Percentiles rank a stretch among this genome's conserved stretches.
These are phyloP conservation scores for Monosporozyma solicola DNA, from an alignment of 805 yeast species.

Conservation along the genomic window DNA sequence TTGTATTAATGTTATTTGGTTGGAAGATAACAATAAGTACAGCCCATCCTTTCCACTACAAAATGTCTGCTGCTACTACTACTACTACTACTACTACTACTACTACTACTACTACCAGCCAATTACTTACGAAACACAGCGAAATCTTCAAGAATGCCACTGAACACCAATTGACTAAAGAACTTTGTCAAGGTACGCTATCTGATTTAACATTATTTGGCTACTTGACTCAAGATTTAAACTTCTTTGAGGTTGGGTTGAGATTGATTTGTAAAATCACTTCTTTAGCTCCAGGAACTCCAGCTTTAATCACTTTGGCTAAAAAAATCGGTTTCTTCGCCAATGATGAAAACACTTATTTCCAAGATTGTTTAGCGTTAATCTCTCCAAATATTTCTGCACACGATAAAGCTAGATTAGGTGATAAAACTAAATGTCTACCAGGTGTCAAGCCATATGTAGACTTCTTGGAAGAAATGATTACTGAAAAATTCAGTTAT, in stretches of 20 bases:
- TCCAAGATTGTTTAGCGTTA: conserved; percentile 29
- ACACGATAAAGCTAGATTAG: conserved; percentile 12
- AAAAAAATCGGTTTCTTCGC: conserved; percentile 45
- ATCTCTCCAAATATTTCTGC: conserved; percentile 10
- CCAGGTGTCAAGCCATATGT: conserved; percentile 34
- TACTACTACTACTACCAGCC: conserved; percentile 9
- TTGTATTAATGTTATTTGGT: no score
- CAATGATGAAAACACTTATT: conserved; percentile 42
- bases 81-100: no score
- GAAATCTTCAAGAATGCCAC: conserved; percentile 27
- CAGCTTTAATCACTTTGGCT: conserved; percentile 34
- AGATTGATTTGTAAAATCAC: conserved; percentile 38
- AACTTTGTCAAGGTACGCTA: conserved; percentile 39
- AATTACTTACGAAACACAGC: conserved; percentile 18
- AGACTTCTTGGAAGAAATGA: conserved; percentile 28
- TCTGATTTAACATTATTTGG: conserved; percentile 35
- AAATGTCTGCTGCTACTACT: not conserved
- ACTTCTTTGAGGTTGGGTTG: conserved; percentile 37
- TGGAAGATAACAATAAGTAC: not conserved
- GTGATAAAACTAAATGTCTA: conserved; percentile 3
- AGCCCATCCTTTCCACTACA: not conserved
- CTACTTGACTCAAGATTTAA: conserved; percentile 42
- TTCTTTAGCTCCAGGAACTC: conserved; percentile 34
- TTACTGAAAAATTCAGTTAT: conserved; percentile 27
- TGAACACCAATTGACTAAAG: conserved; percentile 35